Evolutionary conservation across 2,329 filamentous ascomycete species (phyloP), one percentile per base, ranked within the genome.

Genomic region (Penicillium sp.): DNA sequence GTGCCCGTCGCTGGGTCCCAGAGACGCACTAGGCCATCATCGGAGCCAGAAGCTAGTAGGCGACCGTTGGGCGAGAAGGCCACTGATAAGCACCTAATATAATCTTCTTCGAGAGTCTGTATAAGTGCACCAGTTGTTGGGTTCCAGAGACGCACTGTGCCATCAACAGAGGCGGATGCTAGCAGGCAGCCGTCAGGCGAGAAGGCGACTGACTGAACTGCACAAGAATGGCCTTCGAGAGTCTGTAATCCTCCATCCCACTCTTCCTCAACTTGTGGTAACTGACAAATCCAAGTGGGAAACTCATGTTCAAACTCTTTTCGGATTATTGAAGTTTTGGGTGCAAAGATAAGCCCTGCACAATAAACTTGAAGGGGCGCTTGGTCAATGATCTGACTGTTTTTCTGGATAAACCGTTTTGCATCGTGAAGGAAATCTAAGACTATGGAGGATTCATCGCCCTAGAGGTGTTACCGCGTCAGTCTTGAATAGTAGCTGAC

Each of bases 281-380:
- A 33, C 7, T 47, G 42, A 14, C 16, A 5, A 16, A 71, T 61
- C 58, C 63, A 67, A 39, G 43, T 27, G 9, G 65, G 57, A 9
- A 68, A 24, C 9, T 62, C 31, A 21, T 46, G 24, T 24, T 52
- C 4, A 57, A 70, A 74, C 6, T 47, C 49, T 21, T 60, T 60
- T 48, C 66, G 58, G 24, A 75, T 58, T 11, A 69, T 59, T 53
- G 66, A 68, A 6, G 7, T 51, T 46, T 35, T 48, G 24, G 73
- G 73, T 22, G 62, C 58, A 54, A 75, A 77, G 8, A 71, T 43
- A 1, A 76, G 54, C 4, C 69, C 74, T 8, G 68, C 68, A 24
- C n/a, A 64, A 58, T 77, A 76, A n/a, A 71, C 37, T 56, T 77
- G 72, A 22, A 77, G 70, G 8, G 75, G 75, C 14, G 68, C 67